Conservation (phyloP, 495 filamentous ascomycete species). For the Cenococcum geophilum region DNA sequence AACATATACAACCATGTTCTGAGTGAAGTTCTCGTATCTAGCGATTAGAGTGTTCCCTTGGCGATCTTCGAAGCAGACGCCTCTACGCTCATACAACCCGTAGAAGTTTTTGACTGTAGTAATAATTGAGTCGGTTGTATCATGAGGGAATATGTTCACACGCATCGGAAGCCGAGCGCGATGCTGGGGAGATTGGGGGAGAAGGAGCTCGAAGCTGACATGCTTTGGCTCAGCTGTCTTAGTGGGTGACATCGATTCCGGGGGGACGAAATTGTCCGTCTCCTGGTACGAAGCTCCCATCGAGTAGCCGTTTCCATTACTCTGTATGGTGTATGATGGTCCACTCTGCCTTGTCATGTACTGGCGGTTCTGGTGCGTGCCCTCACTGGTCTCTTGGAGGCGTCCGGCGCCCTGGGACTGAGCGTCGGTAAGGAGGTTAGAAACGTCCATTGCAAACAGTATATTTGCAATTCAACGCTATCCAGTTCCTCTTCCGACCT, state of each 20-base stretch:
- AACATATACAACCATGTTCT: constrained; percentile 86
- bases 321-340: constrained; percentile 13
- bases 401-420: constrained; percentile 25
- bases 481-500: constrained; percentile 7
- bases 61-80: constrained; percentile 87
- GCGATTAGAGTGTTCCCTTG: constrained; percentile 84
- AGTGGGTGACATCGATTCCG: constrained; percentile 16
- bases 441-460: constrained; percentile 40
- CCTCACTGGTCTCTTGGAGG: constrained; percentile 7
- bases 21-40: constrained; percentile 84
- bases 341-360: constrained; percentile 33
- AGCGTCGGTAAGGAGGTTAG: constrained; percentile 39
- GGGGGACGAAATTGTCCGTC: constrained; percentile 22
- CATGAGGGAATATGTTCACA: constrained; percentile 85
- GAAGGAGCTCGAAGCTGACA: constrained; percentile 66
- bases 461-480: background rate
- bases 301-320: background rate
- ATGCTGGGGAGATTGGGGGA: constrained; percentile 64
- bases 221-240: constrained; percentile 30
- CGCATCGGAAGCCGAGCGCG: constrained; percentile 80
- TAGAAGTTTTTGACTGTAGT: constrained; percentile 98
- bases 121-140: constrained; percentile 92
- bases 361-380: constrained; percentile 34
- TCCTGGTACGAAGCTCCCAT: background rate
- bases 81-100: constrained; percentile 74